Evolutionary conservation across 352 stramenopile genomes (phyloP), one percentile per base, ranked within the genome.

Genomic region (Plasmopara halstedii): DNA sequence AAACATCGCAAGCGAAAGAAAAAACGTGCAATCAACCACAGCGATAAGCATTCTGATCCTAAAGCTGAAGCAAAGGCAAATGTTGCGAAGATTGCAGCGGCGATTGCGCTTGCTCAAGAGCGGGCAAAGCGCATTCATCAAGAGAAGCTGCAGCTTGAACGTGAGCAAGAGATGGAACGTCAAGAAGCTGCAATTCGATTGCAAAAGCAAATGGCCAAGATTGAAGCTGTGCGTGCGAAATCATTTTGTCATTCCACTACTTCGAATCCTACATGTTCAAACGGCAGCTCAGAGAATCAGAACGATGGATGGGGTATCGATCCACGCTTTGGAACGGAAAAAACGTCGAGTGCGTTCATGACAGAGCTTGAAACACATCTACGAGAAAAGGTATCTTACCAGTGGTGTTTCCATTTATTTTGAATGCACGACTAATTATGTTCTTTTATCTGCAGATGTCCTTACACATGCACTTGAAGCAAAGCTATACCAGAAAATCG

Each of bases 181-280:
- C 46, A 50, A 23, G 62, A 64, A 23, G 56, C 44, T 21, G 49
- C 56, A 15, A 23, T 52, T 17, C 53, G 42, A 34, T 32, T 73
- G 17, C 61, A 79, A 45, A 49, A 61, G 22, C 58, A 79, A 27
- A 64, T 76, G 50, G 41, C 55, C 15, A 64, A 50, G 19, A 79
- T 79, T 21, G 68, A 79, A 37, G 59, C 42, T 11, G 44, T 72
- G 7, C 58, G 63, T 4, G 52, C 50, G 4, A 56, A 19, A 21
- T 62, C 55, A 1, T 53, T 64, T 11, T 45, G 50, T 19, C 35
- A 42, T 0, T 37, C 8, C 3, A 51, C 41, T 10, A 58, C 51
- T 42, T 31, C 41, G 14, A 41, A 46, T 23, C 62, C 50, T 11
- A 42, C 44, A 13, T 13, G 41, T 2, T 36, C 40, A 15, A 51